Evolutionary conservation across 768 basidiomycete species (phyloP), one percentile per base, ranked within the genome.

Genomic region (Sporobolomyces pararoseus): DNA sequence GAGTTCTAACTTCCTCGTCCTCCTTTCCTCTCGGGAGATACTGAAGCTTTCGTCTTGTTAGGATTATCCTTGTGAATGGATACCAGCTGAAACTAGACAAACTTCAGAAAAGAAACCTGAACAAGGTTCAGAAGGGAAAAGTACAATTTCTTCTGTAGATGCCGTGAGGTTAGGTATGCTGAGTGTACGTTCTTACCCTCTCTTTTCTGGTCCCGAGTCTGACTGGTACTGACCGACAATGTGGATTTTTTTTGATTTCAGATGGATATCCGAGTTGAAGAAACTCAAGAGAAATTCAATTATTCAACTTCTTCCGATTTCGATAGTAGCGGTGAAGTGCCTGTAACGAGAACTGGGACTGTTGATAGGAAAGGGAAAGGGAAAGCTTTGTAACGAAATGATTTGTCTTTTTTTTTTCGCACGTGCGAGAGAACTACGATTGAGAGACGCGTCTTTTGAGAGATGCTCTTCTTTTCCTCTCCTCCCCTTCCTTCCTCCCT

Each of bases 241-340:
- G n/a, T n/a, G n/a, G n/a, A n/a, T n/a, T n/a, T n/a, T n/a, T 25
- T 19, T n/a, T 0, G 13, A 59, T 55, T n/a, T n/a, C n/a, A 73
- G 72, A 52, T 73, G 55, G 62, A 70, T 25, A 44, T 73, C 13
- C 55, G 51, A 21, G 68, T 73, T 16, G 72, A 73, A 35, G 72
- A 73, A 54, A 52, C 57, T 10, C 65, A 52, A 14, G 61, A 37
- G 0, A 73, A 71, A 34, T 63, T 64, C 31, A 25, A 32, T 17
- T 27, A 4, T 25, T 37, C 61, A 52, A 31, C n/a, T n/a, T n/a
- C n/a, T n/a, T n/a, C n/a, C n/a, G 70, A 66, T 0, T 16, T 58
- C 9, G 0, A 25, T n/a, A 66, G 65, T 49, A 61, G 61, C 29
- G 65, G 51, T 5, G 62, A 71, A 21, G 61, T 58, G n/a, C n/a